phyloP scores from a whole-genome alignment of 805 yeast genomes.

The Saturnispora gosingensis region DNA sequence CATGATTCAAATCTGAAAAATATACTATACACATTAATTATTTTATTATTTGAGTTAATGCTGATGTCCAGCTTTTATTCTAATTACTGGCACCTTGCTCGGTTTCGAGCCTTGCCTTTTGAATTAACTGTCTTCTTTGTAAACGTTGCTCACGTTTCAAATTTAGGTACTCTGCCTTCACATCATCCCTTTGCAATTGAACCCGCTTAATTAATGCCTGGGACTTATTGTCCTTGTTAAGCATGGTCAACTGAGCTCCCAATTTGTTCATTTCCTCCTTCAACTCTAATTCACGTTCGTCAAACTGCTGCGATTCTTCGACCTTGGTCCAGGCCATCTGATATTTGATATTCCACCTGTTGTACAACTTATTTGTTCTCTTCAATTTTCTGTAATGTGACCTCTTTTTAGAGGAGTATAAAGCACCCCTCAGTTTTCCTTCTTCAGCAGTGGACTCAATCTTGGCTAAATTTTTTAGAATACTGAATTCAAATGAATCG shows the following conservation, averaged over 20 bases:
- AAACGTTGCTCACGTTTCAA: background rate
- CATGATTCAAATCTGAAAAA: background rate
- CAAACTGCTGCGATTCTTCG: slow-evolving; percentile 1
- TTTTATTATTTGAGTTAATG: no score
- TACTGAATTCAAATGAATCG: slow-evolving; percentile 9
- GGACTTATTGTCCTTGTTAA: background rate
- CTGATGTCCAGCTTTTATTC: background rate
- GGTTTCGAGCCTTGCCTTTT: background rate
- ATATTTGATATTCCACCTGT: slow-evolving; percentile 7
- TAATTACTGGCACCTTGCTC: background rate
- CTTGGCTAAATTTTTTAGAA: slow-evolving; percentile 11
- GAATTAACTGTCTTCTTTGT: background rate
- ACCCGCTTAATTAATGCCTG: background rate
- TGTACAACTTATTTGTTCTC: background rate
- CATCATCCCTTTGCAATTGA: background rate
- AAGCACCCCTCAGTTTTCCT: background rate
- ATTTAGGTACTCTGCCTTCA: background rate
- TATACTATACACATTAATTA: background rate
- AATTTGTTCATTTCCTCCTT: slow-evolving; percentile 1
- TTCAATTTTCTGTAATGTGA: background rate
- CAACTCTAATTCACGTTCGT: background rate
- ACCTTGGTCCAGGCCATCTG: background rate
- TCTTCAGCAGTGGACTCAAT: background rate
- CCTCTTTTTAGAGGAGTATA: background rate
- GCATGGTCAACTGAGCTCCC: background rate